phyloP scores from a whole-genome alignment of 768 basidiomycete species.

The Russula sp. region DNA sequence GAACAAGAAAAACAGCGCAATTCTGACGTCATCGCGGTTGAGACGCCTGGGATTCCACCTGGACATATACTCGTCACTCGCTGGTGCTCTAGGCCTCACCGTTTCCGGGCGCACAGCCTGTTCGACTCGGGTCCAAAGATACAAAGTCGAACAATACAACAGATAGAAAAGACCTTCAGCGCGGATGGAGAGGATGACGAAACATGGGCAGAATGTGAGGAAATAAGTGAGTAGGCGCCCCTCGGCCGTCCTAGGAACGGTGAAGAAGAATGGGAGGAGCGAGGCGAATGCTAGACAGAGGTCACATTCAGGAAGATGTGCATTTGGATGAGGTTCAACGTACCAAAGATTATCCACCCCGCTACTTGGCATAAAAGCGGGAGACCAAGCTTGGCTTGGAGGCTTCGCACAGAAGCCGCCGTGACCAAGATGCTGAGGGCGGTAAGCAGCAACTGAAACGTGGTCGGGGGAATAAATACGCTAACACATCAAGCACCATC shows the following conservation, averaged over 20 bases:
- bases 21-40: constrained; percentile 54
- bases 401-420: constrained; percentile 47
- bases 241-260: constrained; percentile 35
- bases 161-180: constrained; percentile 77
- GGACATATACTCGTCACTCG: not conserved
- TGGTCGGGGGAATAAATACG: not conserved
- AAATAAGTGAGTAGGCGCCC: constrained; percentile 58
- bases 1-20: constrained; percentile 77
- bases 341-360: constrained; percentile 66
- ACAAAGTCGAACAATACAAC: constrained; percentile 56
- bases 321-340: constrained; percentile 22
- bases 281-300: constrained; percentile 42
- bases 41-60: constrained; percentile 24
- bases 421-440: constrained; percentile 48
- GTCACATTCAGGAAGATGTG: not conserved
- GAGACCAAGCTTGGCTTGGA: constrained; percentile 63
- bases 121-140: constrained; percentile 67
- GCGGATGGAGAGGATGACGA: constrained; percentile 75
- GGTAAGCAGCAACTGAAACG: constrained; percentile 41
- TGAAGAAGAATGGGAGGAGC: constrained; percentile 48
- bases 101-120: constrained; percentile 26
- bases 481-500: not conserved
- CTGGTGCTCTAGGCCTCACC: not conserved
- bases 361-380: constrained; percentile 51
- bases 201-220: constrained; percentile 67